Evolutionary conservation across 371 early-diverging fungal species (phyloP), one percentile per base, ranked within the genome.

Genomic region (Fennellomyces sp.): DNA sequence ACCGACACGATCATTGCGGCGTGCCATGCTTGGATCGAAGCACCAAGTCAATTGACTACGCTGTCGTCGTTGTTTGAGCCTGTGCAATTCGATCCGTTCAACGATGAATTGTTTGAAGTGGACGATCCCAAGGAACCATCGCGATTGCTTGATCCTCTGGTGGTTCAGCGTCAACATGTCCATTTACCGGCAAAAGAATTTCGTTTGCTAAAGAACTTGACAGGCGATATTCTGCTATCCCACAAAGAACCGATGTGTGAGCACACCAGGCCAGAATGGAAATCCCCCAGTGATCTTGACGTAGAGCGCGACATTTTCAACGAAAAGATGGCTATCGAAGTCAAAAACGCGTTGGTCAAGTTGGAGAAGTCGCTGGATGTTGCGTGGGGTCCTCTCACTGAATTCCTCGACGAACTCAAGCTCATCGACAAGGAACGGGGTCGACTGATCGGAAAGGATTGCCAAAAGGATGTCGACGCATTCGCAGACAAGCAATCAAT

Each of bases 161-260:
- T 75, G 5, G 75, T 82, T 26, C 82, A 86, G 54, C 76, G 78
- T 29, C 80, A 78, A 26, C 68, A 80, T 5, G 64, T 89, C 28
- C 72, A 83, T 33, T 72, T 91, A 56, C 82, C 86, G 1, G 80
- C 84, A n/a, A 73, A 84, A 8, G 73, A 75, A 26, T 91, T 90
- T 50, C 82, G 84, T 27, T 65, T 88, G 25, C 64, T 91, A 36
- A 87, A 85, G 56, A 76, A 84, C 59, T 80, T 90, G 59, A 87
- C 90, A 21, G 83, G 81, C 23, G 83, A 88, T 48, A 77, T 87
- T 49, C 77, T 89, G 2, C 76, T 83, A 8, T 84, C 86, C 41
- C 89, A 88, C 64, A 81, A 84, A 53, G 83, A 85, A 47, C 86
- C 90, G 21, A 84, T 83, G 31, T 91, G 92, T 66, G 74, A 86